These are phyloP conservation scores for Myochromella boudieri DNA, from an alignment of 768 basidiomycete genomes.

Conservation along the genomic window DNA sequence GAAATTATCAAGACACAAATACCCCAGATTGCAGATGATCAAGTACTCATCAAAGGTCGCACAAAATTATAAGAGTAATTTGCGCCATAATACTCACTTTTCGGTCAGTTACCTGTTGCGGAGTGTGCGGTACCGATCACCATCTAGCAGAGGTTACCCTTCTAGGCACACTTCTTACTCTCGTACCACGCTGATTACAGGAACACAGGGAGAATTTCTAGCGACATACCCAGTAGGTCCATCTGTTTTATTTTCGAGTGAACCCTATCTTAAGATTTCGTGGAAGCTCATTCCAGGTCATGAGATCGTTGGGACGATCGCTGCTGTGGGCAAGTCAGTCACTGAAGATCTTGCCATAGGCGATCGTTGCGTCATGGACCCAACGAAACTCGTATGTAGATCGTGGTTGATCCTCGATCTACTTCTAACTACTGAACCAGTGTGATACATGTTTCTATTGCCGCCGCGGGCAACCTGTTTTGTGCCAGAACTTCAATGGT, in stretches of 20 bases:
- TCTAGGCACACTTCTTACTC: neutral
- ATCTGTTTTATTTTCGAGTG: neutral
- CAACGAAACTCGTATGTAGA: slow-evolving; percentile 44
- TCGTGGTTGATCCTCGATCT: neutral
- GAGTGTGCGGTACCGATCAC: slow-evolving; percentile 69
- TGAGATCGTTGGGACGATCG: slow-evolving; percentile 30
- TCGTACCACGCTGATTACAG: slow-evolving; percentile 3
- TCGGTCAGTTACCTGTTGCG: slow-evolving; percentile 31
- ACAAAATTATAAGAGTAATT: slow-evolving; percentile 6
- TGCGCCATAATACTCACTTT: neutral
- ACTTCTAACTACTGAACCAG: slow-evolving; percentile 18
- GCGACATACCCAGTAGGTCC: slow-evolving; percentile 62
- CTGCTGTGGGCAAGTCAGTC: slow-evolving; percentile 49
- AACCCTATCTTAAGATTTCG: neutral
- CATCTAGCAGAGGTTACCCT: slow-evolving; percentile 48
- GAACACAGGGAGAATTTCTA: slow-evolving; percentile 61
- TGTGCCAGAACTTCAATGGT: slow-evolving; percentile 71
- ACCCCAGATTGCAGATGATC: slow-evolving; percentile 50
- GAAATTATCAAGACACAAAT: slow-evolving; percentile 52
- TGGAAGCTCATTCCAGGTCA: slow-evolving; percentile 43
- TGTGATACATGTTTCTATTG: slow-evolving; percentile 67
- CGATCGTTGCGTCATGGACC: slow-evolving; percentile 67
- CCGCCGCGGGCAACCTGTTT: slow-evolving; percentile 61
- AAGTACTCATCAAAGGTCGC: slow-evolving; percentile 62
- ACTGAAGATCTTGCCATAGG: slow-evolving; percentile 57